These are phyloP conservation scores for Aspergillus pseudoglaucus DNA, from an alignment of 2,329 filamentous ascomycete species.

Conservation along the genomic window DNA sequence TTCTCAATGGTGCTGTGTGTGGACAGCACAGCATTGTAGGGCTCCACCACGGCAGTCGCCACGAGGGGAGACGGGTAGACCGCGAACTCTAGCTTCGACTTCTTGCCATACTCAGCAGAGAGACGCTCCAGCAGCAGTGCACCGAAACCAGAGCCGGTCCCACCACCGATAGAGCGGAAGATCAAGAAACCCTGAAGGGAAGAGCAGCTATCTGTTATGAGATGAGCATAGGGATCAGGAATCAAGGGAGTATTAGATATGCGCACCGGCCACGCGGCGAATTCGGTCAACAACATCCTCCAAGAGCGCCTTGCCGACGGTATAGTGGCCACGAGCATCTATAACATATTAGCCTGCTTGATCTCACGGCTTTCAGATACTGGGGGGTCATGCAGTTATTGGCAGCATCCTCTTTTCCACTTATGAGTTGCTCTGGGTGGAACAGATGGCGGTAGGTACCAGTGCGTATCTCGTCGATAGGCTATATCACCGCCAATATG, in stretches of 20 bases:
- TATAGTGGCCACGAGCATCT: slow-evolving; percentile 64
- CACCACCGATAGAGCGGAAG: slow-evolving; percentile 63
- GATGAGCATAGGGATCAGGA: background rate
- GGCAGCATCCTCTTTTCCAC: slow-evolving; percentile 62
- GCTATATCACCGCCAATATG: slow-evolving; percentile 30
- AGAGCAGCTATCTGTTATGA: slow-evolving; percentile 54
- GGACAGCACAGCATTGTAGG: slow-evolving; percentile 55
- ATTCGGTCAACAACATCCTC: slow-evolving; percentile 59
- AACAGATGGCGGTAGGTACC: slow-evolving; percentile 58
- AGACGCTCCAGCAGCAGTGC: slow-evolving; percentile 59
- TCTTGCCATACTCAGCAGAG: slow-evolving; percentile 60
- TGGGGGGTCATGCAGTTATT: slow-evolving; percentile 53
- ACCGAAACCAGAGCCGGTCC: slow-evolving; percentile 62
- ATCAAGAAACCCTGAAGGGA: slow-evolving; percentile 62
- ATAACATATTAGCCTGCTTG: slow-evolving; percentile 9
- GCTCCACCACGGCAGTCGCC: slow-evolving; percentile 60
- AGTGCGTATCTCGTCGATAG: slow-evolving; percentile 61
- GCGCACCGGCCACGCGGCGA: slow-evolving; percentile 39
- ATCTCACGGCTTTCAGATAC: background rate
- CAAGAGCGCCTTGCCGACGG: slow-evolving; percentile 61
- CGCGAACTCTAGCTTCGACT: slow-evolving; percentile 62
- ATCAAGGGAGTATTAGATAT: slow-evolving; percentile 45
- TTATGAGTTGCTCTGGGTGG: slow-evolving; percentile 60
- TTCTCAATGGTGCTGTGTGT: slow-evolving; percentile 60
- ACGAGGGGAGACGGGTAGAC: slow-evolving; percentile 60